A percentile compares a stretch with the other conserved stretches of the same genome.
phyloP scores from a whole-genome alignment of 352 stramenopile genomes.

The Phytophthora tubulina region DNA sequence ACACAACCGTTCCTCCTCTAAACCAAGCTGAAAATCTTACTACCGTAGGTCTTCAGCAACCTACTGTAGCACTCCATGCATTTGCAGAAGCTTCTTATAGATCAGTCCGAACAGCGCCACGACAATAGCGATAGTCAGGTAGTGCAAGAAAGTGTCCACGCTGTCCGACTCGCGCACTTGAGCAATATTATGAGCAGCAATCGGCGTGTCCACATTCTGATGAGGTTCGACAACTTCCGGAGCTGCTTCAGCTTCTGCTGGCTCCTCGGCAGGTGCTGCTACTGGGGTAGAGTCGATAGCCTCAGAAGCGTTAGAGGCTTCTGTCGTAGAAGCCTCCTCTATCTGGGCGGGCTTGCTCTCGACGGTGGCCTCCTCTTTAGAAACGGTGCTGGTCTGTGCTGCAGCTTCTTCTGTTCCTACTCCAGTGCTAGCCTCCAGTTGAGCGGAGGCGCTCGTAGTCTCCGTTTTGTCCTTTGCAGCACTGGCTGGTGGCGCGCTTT shows the following conservation, averaged over 20 bases:
- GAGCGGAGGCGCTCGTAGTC: not conserved
- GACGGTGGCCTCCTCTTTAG: slow-evolving; percentile 4
- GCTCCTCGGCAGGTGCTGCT: slow-evolving; percentile 7
- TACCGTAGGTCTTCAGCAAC: not conserved
- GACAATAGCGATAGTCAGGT: slow-evolving; percentile 69
- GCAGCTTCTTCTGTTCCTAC: not conserved
- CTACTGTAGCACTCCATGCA: slow-evolving; percentile 70
- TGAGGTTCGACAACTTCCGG: slow-evolving; percentile 14
- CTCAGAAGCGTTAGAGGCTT: slow-evolving; percentile 1
- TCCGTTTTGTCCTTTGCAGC: slow-evolving; percentile 27
- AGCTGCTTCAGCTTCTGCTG: slow-evolving; percentile 6
- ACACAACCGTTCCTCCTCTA: slow-evolving; percentile 4
- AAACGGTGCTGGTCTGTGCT: not conserved
- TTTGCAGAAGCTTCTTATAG: slow-evolving; percentile 86
- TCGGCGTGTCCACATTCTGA: slow-evolving; percentile 21
- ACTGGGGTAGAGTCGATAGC: not conserved
- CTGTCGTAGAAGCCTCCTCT: slow-evolving; percentile 12
- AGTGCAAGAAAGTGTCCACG: slow-evolving; percentile 76
- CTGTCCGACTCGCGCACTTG: slow-evolving; percentile 50
- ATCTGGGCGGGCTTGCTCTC: slow-evolving; percentile 12
- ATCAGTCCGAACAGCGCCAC: slow-evolving; percentile 78
- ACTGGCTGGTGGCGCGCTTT: slow-evolving; percentile 32
- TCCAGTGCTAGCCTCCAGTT: slow-evolving; percentile 2
- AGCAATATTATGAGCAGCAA: slow-evolving; percentile 20
- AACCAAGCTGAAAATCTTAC: not conserved